Evolutionary conservation across 768 basidiomycete genomes (phyloP).

Genomic region (Hygrophoropsis aurantiaca): DNA sequence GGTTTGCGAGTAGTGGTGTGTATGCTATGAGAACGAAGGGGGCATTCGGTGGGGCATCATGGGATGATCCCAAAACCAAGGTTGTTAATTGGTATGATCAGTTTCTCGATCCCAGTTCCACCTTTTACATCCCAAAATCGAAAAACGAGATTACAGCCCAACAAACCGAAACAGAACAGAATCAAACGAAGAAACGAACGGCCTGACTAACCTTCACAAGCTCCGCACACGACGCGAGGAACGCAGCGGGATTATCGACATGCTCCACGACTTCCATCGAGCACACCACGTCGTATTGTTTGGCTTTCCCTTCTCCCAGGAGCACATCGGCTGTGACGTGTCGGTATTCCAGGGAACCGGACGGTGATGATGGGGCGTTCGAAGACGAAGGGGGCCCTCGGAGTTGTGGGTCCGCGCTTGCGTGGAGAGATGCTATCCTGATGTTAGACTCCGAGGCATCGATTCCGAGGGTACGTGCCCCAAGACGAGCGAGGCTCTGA

Average conservation of each 20-base stretch:
- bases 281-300: conserved; percentile 88
- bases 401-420: conserved; percentile 71
- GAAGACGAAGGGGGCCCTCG: no score
- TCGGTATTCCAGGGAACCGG: conserved; percentile 56
- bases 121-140: no score
- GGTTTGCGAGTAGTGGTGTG: no score
- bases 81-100: no score
- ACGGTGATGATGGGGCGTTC: conserved; percentile 8
- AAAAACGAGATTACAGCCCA: neutral
- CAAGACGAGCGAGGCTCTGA: conserved; percentile 84
- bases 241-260: conserved; percentile 86
- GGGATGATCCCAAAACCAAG: no score
- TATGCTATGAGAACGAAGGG: no score
- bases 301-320: conserved; percentile 44
- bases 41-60: no score
- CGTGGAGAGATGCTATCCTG: conserved; percentile 79
- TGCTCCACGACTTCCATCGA: conserved; percentile 99
- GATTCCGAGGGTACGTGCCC: conserved; percentile 86
- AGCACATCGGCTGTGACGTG: conserved; percentile 77
- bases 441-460: conserved; percentile 92
- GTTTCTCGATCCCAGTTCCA: no score
- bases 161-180: neutral
- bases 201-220: conserved; percentile 73
- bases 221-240: conserved; percentile 77
- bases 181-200: no score